Conservation (phyloP, 441 rosid genomes). For the Euphorbia neoarborescens region DNA sequence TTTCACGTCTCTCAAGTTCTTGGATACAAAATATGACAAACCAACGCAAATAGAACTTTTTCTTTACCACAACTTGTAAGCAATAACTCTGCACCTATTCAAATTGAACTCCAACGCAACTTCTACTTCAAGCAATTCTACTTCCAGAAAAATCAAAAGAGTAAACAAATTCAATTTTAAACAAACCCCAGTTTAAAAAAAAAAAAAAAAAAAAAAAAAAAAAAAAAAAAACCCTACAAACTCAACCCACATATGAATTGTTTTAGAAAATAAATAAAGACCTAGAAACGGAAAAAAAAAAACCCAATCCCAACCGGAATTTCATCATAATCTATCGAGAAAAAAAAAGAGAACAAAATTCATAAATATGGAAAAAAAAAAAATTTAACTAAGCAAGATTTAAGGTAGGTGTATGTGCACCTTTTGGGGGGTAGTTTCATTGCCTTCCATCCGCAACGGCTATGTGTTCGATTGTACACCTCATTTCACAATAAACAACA, state of each 20-base stretch:
- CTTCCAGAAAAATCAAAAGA: background rate
- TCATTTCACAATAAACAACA: slow-evolving; percentile 27
- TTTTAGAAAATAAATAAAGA: background rate
- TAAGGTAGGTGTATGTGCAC: slow-evolving; percentile 16
- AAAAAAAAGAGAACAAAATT: background rate
- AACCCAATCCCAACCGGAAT: slow-evolving; percentile 8
- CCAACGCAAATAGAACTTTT: background rate
- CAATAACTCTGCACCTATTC: background rate
- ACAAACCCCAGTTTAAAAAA: background rate
- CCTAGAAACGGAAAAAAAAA: background rate
- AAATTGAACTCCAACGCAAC: background rate
- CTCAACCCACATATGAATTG: background rate
- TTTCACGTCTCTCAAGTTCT: background rate
- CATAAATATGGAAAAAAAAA: background rate
- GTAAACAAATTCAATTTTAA: background rate
- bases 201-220: too few relatives aligned
- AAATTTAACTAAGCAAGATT: background rate
- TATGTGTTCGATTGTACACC: slow-evolving; percentile 22
- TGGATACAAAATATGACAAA: background rate
- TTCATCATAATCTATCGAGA: background rate
- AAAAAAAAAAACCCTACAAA: too few relatives aligned
- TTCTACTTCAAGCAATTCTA: background rate
- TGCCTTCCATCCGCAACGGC: slow-evolving; percentile 41
- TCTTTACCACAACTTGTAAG: background rate
- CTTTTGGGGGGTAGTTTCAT: slow-evolving; percentile 32